Conservation (phyloP, 371 early-diverging fungal genomes). For the Rhizopus stolonifer region DNA sequence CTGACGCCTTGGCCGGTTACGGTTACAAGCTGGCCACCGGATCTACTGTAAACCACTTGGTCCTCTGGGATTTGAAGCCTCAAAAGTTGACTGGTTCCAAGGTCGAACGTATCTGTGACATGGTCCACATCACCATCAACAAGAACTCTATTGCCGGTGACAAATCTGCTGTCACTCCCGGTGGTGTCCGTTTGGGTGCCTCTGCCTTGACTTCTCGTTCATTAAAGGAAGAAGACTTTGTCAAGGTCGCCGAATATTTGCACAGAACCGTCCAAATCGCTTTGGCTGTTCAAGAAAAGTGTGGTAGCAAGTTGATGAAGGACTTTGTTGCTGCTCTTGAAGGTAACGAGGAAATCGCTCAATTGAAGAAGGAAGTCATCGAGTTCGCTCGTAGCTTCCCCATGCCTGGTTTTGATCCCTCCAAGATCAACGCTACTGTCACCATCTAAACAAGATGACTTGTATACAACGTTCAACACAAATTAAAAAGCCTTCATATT, state of each 20-base stretch:
- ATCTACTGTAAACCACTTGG: conserved; percentile 94
- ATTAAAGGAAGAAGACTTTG: conserved; percentile 86
- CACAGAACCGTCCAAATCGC: conserved; percentile 80
- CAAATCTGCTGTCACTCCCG: conserved; percentile 92
- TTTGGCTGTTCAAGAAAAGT: conserved; percentile 58
- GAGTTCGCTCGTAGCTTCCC: conserved; percentile 88
- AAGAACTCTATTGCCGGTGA: conserved; percentile 99
- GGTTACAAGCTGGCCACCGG: conserved; percentile 90
- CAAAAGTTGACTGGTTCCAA: conserved; percentile 92
- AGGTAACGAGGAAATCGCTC: conserved; percentile 66
- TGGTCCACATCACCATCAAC: conserved; percentile 96
- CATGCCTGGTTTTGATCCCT: conserved; percentile 79
- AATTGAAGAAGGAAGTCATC: conserved; percentile 88
- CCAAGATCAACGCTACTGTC: conserved; percentile 47
- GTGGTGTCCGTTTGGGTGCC: conserved; percentile 92
- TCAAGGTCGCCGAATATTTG: conserved; percentile 80
- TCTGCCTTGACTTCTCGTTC: conserved; percentile 99
- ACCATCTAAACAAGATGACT: conserved; percentile 32
- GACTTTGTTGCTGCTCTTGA: conserved; percentile 84
- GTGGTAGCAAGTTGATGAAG: conserved; percentile 91
- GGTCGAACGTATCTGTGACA: conserved; percentile 91
- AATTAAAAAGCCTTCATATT: not conserved
- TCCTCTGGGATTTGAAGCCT: conserved; percentile 83
- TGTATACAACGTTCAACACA: not conserved
- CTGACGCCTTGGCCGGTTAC: conserved; percentile 65